A percentile compares a stretch with the other conserved stretches of the same genome.
phyloP scores from a whole-genome alignment of 1,139 yeast genomes.

The Chernovozyma sophiae-reginae region DNA sequence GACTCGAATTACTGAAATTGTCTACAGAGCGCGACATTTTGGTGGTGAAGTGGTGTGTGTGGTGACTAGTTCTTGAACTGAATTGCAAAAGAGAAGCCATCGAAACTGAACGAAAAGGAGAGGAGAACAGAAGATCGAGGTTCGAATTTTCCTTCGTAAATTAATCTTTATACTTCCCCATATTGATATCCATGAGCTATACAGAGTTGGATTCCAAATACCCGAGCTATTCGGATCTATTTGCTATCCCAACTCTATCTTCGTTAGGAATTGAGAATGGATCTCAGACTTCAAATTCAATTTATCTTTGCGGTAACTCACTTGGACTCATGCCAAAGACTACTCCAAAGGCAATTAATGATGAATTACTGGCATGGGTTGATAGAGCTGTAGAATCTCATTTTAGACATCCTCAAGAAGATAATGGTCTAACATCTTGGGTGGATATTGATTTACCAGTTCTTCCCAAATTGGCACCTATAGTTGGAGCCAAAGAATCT shows the following conservation, averaged over 20 bases:
- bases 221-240: constrained; percentile 38
- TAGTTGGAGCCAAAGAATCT: constrained; percentile 67
- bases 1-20: too few species aligned
- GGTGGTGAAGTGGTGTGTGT: too few species aligned
- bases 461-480: constrained; percentile 59
- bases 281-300: constrained; percentile 22
- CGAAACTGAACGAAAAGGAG: too few species aligned
- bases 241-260: constrained; percentile 56
- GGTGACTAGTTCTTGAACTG: too few species aligned
- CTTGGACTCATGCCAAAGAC: constrained; percentile 80
- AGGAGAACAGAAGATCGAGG: too few species aligned
- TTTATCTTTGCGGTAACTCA: constrained; percentile 86
- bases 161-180: too few species aligned
- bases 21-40: too few species aligned
- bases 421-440: constrained; percentile 57
- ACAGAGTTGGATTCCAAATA: constrained; percentile 30
- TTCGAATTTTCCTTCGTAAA: too few species aligned
- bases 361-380: constrained; percentile 80
- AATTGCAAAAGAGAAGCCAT: too few species aligned
- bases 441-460: constrained; percentile 79
- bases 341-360: constrained; percentile 53
- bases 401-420: constrained; percentile 60
- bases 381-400: constrained; percentile 81
- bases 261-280: constrained; percentile 42
- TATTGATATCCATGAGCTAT: constrained; percentile 3